Base-by-base conservation (phyloP, 2,329 filamentous ascomycete genomes). In the Didymella arachidicola region DNA sequence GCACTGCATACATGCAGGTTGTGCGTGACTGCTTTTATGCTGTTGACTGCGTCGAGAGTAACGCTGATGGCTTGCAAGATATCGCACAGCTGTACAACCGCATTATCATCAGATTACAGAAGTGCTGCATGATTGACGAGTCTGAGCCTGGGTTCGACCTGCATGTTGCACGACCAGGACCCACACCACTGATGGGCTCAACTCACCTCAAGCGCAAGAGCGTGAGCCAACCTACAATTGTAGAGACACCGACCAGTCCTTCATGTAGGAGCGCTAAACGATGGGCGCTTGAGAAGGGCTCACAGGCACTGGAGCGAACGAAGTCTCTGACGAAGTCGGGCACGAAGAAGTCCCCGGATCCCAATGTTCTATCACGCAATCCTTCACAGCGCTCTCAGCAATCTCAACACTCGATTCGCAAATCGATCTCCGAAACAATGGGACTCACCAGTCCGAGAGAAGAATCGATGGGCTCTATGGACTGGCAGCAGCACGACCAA, bases 1-100 rank as follows among this genome's bases (percentile, higher is more conserved):
- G 90, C 14, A 89, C 86, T 7, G 81, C 90, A 0, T 94, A 92
- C 74, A 89, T 87, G 83, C 89, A 88, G 69, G 90, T 89, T 0
- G 89, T 92, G 2, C 85, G 90, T 70, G 83, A 86, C 3, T 93
- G 90, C 67, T 88, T 89, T 81, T 82, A 82, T 57, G 87, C 89
- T n/a, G 87, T 89, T 2, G 89, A 92, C 62, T 66, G 64, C 18
- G 69, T 66, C 43, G 65, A 66, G 25, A 70, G 65, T 30, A 68
- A 61, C 26, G 61, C 65, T 7, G 70, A 77, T 36, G 66, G 61
- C 52, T 48, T 81, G 47, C 62, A 73, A 30, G 68, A 72, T 50
- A 63, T 74, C 41, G 58, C 66, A 30, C 71, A 75, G 48, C 57
- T 76, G 4, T 78, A 78, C 59, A 72, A 73, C 29, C 71, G 85